Evolutionary conservation across 352 stramenopile species (phyloP).

Genomic region (Phytophthora pistaciae): DNA sequence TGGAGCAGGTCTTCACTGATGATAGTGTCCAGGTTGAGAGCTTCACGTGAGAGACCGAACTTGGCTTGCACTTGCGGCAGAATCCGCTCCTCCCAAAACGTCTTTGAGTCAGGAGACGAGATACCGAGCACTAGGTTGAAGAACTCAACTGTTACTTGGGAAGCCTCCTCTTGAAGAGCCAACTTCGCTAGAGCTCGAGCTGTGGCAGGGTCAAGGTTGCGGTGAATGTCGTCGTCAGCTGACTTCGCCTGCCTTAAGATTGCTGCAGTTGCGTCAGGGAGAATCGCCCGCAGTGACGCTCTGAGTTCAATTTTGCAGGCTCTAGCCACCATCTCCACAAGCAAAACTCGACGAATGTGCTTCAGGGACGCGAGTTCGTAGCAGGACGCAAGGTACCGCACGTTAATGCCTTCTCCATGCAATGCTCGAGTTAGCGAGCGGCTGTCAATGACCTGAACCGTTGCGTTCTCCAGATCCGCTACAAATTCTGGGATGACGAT

Average conservation of each 20-base stretch:
- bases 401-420: conserved; percentile 67
- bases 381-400: conserved; percentile 62
- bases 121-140: conserved; percentile 66
- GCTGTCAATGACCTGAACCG: conserved; percentile 45
- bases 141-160: conserved; percentile 47
- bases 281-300: conserved; percentile 41
- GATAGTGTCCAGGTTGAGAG: conserved; percentile 36
- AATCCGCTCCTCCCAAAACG: conserved; percentile 65
- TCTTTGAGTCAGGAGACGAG: conserved; percentile 34
- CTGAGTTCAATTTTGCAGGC: conserved; percentile 66
- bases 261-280: conserved; percentile 24
- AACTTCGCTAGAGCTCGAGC: conserved; percentile 25
- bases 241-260: conserved; percentile 34
- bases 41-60: conserved; percentile 39
- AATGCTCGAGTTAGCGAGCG: conserved; percentile 48
- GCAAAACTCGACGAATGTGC: conserved; percentile 54
- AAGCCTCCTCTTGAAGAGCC: conserved; percentile 27
- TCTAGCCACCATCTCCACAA: conserved; percentile 70
- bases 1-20: conserved; percentile 56
- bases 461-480: conserved; percentile 43
- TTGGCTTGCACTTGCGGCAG: conserved; percentile 52
- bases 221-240: conserved; percentile 6
- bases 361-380: conserved; percentile 55
- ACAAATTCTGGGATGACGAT: conserved; percentile 63
- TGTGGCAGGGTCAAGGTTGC: conserved; percentile 13